Evolutionary conservation across 108 stramenopile species (phyloP).

Genomic region (Nannochloropsis gaditana): DNA sequence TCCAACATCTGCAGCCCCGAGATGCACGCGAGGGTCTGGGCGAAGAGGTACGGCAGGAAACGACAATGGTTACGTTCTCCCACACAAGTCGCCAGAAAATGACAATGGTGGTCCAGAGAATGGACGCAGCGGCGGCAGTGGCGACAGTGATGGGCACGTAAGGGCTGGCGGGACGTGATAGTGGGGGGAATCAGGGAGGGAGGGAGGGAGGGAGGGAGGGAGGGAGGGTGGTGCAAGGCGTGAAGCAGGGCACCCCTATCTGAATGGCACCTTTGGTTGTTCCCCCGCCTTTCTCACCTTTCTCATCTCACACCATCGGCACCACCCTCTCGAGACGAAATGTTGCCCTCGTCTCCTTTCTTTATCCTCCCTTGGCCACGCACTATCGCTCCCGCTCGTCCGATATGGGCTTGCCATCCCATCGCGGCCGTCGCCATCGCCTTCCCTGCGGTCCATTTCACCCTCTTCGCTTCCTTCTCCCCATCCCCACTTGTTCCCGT

Average conservation of each 20-base stretch:
- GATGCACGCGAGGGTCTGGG: not conserved
- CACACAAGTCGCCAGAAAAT: constrained; percentile 69
- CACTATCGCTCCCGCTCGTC: too few relatives aligned
- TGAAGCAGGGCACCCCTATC: too few relatives aligned
- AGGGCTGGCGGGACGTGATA: constrained; percentile 52
- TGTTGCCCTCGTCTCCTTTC: too few relatives aligned
- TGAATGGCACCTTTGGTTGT: too few relatives aligned
- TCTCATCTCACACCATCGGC: not conserved
- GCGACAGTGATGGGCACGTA: constrained; percentile 77
- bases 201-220: not conserved
- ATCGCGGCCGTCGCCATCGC: not conserved
- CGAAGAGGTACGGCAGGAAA: constrained; percentile 54
- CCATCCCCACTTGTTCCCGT: not conserved
- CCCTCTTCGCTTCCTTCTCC: not conserved
- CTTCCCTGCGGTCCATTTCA: not conserved
- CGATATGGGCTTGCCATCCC: too few relatives aligned
- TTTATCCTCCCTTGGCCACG: too few relatives aligned
- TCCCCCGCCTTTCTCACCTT: constrained; percentile 1
- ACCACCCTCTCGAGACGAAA: not conserved
- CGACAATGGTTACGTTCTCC: constrained; percentile 82
- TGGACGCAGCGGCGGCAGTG: constrained; percentile 68
- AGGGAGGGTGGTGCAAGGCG: too few relatives aligned
- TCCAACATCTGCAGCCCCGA: not conserved
- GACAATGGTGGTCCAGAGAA: constrained; percentile 82
- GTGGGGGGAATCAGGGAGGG: not conserved